A percentile compares a stretch with the other conserved stretches of the same genome.
Evolutionary conservation across 352 stramenopile species (phyloP).

Genomic region (Globisporangium camurandrum): DNA sequence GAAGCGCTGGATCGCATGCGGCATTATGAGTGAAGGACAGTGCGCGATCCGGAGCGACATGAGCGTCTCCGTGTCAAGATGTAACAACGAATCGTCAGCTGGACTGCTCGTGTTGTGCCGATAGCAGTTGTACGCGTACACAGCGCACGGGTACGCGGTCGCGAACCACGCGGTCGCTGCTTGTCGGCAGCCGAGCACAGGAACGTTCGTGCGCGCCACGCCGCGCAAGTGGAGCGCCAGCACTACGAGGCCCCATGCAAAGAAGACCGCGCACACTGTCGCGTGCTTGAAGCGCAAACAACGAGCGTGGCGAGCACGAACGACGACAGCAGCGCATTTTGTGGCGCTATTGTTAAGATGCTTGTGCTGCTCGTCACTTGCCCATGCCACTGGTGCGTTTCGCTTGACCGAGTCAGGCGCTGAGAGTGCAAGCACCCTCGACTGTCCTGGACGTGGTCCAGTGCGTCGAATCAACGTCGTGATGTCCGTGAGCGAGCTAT

Average conservation of each 20-base stretch:
- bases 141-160: constrained; percentile 2
- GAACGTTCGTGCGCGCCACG: neutral
- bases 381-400: neutral
- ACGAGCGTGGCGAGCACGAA: neutral
- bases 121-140: constrained; percentile 11
- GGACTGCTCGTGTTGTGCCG: neutral
- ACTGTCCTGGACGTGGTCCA: neutral
- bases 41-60: constrained; percentile 17
- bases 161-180: constrained; percentile 6
- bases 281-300: constrained; percentile 6
- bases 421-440: neutral
- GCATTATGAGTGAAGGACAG: constrained; percentile 14
- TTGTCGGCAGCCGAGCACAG: neutral
- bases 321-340: neutral
- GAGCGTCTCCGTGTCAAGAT: constrained; percentile 10
- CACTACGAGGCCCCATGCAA: constrained; percentile 3
- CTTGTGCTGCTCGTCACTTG: neutral
- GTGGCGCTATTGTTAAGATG: neutral
- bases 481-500: constrained; percentile 8
- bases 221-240: constrained; percentile 6
- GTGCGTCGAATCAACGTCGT: neutral
- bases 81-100: neutral
- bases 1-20: constrained; percentile 11
- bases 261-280: constrained; percentile 1
- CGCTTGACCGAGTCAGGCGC: neutral